Conservation (phyloP, 2,329 filamentous ascomycete genomes). For the Aspergillus pseudotamarii region DNA sequence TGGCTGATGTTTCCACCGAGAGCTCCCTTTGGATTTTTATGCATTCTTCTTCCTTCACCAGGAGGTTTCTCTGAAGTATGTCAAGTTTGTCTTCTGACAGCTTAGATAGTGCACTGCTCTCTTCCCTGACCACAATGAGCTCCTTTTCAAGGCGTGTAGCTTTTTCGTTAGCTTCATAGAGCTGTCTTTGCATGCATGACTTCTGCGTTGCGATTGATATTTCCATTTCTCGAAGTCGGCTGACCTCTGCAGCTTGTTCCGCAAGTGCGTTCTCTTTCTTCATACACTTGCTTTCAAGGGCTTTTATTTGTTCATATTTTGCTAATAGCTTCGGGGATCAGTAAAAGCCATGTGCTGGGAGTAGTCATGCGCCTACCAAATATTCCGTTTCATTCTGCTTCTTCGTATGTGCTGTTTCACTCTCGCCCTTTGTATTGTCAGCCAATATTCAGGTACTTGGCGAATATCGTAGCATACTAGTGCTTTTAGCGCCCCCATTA, state of each 20-base stretch:
- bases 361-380: slow-evolving; percentile 21
- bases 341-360: background rate
- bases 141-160: slow-evolving; percentile 25
- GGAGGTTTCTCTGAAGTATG: slow-evolving; percentile 16
- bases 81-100: slow-evolving; percentile 19
- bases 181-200: slow-evolving; percentile 19
- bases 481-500: slow-evolving; percentile 22
- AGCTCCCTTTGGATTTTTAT: slow-evolving; percentile 15
- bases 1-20: slow-evolving; percentile 15
- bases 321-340: slow-evolving; percentile 27
- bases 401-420: slow-evolving; percentile 15
- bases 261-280: slow-evolving; percentile 18
- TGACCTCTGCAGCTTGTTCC: slow-evolving; percentile 22
- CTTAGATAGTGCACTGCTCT: slow-evolving; percentile 5
- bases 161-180: slow-evolving; percentile 25
- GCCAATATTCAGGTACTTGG: background rate
- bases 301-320: slow-evolving; percentile 22
- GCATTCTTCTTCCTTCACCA: slow-evolving; percentile 36
- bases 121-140: slow-evolving; percentile 10
- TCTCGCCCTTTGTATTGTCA: slow-evolving; percentile 26
- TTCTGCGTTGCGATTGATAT: slow-evolving; percentile 19
- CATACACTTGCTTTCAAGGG: slow-evolving; percentile 17
- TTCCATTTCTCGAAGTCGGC: slow-evolving; percentile 26
- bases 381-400: slow-evolving; percentile 15
- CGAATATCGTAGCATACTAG: slow-evolving; percentile 26